A percentile compares a stretch with the other conserved stretches of the same genome.
Conservation (phyloP, 306 rosid genomes). For the Dalbergia oliveri region DNA sequence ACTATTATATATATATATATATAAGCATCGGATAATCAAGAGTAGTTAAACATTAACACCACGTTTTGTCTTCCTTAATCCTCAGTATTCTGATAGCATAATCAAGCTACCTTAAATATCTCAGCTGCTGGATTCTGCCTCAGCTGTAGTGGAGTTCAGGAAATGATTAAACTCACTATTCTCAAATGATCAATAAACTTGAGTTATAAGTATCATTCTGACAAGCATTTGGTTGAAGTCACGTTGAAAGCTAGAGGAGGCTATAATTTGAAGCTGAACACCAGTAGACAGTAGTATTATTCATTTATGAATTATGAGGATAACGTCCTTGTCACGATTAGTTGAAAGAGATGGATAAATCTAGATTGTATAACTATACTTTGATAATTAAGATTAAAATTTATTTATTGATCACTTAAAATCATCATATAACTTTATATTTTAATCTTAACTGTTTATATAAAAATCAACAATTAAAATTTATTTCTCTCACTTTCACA, state of each 20-base stretch:
- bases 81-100: background rate
- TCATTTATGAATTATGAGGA: background rate
- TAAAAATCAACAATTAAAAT: no score
- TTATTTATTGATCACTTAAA: no score
- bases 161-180: no score
- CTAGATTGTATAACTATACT: no score
- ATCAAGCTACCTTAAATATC: background rate
- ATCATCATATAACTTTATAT: no score
- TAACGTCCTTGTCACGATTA: background rate
- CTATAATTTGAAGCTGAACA: background rate
- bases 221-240: constrained; percentile 18
- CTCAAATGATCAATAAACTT: background rate
- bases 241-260: constrained; percentile 9
- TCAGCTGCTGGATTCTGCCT: no score
- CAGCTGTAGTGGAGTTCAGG: no score
- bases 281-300: no score
- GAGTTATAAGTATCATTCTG: background rate
- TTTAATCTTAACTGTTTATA: no score
- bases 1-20: constrained; percentile 7
- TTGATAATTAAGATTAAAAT: no score
- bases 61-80: constrained; percentile 16
- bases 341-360: background rate
- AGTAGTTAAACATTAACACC: constrained; percentile 21
- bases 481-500: no score
- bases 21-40: constrained; percentile 15